These are phyloP conservation scores for Lentinula aciculospora DNA, from an alignment of 768 basidiomycete genomes.

Conservation along the genomic window DNA sequence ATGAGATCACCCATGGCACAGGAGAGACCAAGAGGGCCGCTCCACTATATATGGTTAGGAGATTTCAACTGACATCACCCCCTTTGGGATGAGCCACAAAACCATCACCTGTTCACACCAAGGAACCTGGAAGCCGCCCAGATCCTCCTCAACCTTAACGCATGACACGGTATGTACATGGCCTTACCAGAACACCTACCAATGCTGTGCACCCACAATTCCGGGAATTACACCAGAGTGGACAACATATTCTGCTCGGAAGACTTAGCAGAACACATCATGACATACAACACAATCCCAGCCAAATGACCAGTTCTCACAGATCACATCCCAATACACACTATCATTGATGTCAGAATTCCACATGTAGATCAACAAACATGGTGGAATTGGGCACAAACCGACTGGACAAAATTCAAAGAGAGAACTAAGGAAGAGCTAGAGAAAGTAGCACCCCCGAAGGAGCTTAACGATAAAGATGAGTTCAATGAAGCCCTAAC, in stretches of 20 bases:
- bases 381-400: not conserved
- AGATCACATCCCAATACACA: not conserved
- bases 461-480: no score
- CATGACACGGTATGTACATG: not conserved
- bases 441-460: not conserved
- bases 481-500: not conserved
- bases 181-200: conserved; percentile 12
- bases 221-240: conserved; percentile 28
- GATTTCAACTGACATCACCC: conserved; percentile 39
- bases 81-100: conserved; percentile 27
- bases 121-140: conserved; percentile 16
- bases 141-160: conserved; percentile 4
- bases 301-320: not conserved
- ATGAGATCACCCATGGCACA: not conserved
- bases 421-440: not conserved
- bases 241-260: conserved; percentile 38
- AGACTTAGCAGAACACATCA: conserved; percentile 11
- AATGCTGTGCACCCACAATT: conserved; percentile 21
- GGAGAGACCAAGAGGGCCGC: not conserved
- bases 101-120: conserved; percentile 28
- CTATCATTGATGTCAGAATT: not conserved
- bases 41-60: conserved; percentile 24
- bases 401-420: not conserved
- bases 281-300: not conserved
- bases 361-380: not conserved